These are phyloP conservation scores for Pseudogymnoascus destructans DNA, from an alignment of 2,329 filamentous ascomycete species.

Conservation along the genomic window DNA sequence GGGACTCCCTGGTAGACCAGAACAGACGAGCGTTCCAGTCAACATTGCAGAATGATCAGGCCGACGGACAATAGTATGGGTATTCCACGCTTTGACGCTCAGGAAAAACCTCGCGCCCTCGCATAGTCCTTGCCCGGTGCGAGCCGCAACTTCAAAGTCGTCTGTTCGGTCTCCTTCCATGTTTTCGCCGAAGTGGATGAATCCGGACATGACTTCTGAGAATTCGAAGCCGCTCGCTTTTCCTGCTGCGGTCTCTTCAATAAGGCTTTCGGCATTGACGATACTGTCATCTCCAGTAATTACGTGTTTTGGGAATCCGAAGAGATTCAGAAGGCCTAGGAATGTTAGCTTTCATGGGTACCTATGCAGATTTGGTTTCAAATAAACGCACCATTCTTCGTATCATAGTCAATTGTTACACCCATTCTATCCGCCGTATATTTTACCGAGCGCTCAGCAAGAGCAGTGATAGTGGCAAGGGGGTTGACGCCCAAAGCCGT, in stretches of 20 bases:
- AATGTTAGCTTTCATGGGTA: not conserved
- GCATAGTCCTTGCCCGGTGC: conserved; percentile 38
- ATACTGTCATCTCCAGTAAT: conserved; percentile 29
- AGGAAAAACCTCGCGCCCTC: conserved; percentile 46
- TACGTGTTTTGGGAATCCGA: conserved; percentile 34
- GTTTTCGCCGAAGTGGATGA: conserved; percentile 36
- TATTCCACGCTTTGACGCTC: conserved; percentile 43
- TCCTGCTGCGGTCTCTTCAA: conserved; percentile 19
- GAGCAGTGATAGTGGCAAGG: conserved; percentile 54
- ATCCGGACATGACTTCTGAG: conserved; percentile 51
- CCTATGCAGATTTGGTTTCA: not conserved
- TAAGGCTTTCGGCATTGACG: conserved; percentile 30
- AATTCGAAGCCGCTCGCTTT: conserved; percentile 43
- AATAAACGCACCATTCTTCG: conserved; percentile 27
- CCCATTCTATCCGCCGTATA: conserved; percentile 31
- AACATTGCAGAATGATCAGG: conserved; percentile 39
- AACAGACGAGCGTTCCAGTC: conserved; percentile 46
- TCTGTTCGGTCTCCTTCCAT: conserved; percentile 33
- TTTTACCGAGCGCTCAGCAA: conserved; percentile 51
- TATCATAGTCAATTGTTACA: conserved; percentile 34
- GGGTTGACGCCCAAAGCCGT: conserved; percentile 52
- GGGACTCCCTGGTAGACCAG: conserved; percentile 40
- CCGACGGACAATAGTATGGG: conserved; percentile 33
- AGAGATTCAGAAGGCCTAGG: conserved; percentile 37
- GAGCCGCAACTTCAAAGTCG: conserved; percentile 41